phyloP scores from a whole-genome alignment of 2,329 filamentous ascomycete species.

The Periglandula ipomoeae region DNA sequence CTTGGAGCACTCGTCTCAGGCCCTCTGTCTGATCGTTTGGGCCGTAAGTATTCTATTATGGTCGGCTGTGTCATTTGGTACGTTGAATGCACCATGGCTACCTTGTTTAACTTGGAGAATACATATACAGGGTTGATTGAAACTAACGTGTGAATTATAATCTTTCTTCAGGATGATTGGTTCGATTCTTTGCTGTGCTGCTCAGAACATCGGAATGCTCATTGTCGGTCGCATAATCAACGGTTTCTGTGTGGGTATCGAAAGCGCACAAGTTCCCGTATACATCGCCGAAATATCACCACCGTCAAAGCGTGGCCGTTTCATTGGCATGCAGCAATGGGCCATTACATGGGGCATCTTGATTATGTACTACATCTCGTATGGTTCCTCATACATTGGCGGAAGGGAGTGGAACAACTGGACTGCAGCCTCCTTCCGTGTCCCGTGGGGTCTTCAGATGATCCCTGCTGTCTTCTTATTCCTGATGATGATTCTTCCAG shows the following conservation, averaged over 20 bases:
- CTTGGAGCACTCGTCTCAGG: constrained; percentile 39
- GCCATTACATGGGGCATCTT: constrained; percentile 60
- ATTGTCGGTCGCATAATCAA: constrained; percentile 53
- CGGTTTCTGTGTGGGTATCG: constrained; percentile 57
- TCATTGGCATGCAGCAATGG: constrained; percentile 66
- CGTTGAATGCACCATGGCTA: constrained; percentile 18
- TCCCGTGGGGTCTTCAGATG: constrained; percentile 59
- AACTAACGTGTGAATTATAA: neutral
- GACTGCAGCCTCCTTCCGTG: constrained; percentile 49
- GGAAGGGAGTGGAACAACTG: constrained; percentile 18
- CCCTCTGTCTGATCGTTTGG: constrained; percentile 37
- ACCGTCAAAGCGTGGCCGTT: constrained; percentile 48
- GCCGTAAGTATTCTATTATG: constrained; percentile 42
- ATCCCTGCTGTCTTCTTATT: constrained; percentile 49
- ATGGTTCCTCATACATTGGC: constrained; percentile 53
- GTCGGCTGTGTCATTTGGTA: constrained; percentile 41
- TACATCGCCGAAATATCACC: constrained; percentile 58
- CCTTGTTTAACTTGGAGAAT: too few relatives aligned
- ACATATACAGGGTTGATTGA: neutral
- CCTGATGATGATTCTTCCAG: constrained; percentile 50
- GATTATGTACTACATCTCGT: constrained; percentile 61
- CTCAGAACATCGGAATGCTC: constrained; percentile 39
- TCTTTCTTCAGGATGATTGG: constrained; percentile 33
- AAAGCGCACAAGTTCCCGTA: constrained; percentile 58
- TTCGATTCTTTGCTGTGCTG: constrained; percentile 34